A percentile compares a stretch with the other conserved stretches of the same genome.
Evolutionary conservation across 768 basidiomycete genomes (phyloP).

Genomic region (Psilocybe azurescens): DNA sequence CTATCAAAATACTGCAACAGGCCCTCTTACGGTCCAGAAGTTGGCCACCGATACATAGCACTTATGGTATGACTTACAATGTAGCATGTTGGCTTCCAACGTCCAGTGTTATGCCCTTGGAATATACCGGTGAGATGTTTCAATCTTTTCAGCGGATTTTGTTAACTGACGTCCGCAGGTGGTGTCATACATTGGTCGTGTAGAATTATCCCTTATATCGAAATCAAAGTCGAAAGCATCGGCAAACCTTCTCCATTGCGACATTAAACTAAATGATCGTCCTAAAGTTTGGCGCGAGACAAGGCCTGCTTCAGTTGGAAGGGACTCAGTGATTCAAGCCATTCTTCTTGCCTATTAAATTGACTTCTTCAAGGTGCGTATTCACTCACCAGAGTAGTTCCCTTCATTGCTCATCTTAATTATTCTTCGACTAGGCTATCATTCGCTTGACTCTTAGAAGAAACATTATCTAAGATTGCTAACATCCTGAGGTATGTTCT

Average conservation of each 20-base stretch:
- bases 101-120: conserved; percentile 63
- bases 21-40: conserved; percentile 55
- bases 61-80: conserved; percentile 46
- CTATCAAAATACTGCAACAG: conserved; percentile 48
- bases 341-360: conserved; percentile 47
- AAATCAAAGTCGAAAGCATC: conserved; percentile 45
- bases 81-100: conserved; percentile 51
- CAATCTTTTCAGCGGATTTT: not conserved
- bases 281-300: conserved; percentile 53
- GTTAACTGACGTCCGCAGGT: conserved; percentile 37
- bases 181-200: conserved; percentile 48
- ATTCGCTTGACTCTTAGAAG: conserved; percentile 54
- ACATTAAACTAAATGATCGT: not conserved
- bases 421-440: conserved; percentile 41
- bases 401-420: not conserved
- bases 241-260: conserved; percentile 38
- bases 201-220: conserved; percentile 57
- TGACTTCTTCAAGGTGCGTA: conserved; percentile 51
- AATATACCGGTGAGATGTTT: conserved; percentile 58
- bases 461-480: conserved; percentile 48
- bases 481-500: conserved; percentile 53
- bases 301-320: conserved; percentile 54
- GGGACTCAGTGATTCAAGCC: conserved; percentile 59
- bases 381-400: not conserved
- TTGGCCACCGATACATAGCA: conserved; percentile 48